A percentile compares a stretch with the other conserved stretches of the same genome.
phyloP scores from a whole-genome alignment of 1,284 basidiomycete genomes.

The Tilletia setariae region DNA sequence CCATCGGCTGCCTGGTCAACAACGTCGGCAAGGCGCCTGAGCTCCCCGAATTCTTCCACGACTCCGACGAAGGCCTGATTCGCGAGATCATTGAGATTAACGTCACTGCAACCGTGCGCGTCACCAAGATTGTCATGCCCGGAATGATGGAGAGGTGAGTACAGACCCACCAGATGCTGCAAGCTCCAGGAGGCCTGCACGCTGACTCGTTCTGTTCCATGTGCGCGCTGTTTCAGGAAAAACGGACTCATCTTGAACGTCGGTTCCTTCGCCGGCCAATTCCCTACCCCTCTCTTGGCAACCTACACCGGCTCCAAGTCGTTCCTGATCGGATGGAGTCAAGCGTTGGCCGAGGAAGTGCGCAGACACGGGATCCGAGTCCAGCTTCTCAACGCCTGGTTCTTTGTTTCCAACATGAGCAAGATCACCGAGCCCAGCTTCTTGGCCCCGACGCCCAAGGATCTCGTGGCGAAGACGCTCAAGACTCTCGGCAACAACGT shows the following conservation, averaged over 20 bases:
- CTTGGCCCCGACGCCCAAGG: constrained; percentile 72
- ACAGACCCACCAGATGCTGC: too few relatives aligned
- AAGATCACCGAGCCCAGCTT: constrained; percentile 76
- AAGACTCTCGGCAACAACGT: constrained; percentile 72
- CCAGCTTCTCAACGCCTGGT: constrained; percentile 87
- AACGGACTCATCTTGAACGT: constrained; percentile 84
- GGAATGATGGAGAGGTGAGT: constrained; percentile 72
- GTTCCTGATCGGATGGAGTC: constrained; percentile 81
- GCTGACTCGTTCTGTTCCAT: background rate
- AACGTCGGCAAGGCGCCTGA: constrained; percentile 89
- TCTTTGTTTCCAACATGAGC: constrained; percentile 84
- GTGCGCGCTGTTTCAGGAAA: constrained; percentile 59
- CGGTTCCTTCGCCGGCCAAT: constrained; percentile 84
- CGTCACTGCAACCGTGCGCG: constrained; percentile 58
- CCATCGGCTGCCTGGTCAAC: constrained; percentile 84
- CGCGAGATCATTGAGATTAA: constrained; percentile 61
- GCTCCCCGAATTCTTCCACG: constrained; percentile 60
- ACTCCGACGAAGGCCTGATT: constrained; percentile 59
- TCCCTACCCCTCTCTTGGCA: constrained; percentile 87
- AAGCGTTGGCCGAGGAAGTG: constrained; percentile 82
- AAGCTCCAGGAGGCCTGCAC: too few relatives aligned
- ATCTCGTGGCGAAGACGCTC: constrained; percentile 75
- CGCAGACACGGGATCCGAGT: constrained; percentile 69
- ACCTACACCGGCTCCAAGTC: constrained; percentile 90
- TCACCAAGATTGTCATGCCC: constrained; percentile 66